Conservation (phyloP, 2,329 filamentous ascomycete species). For the Annulohypoxylon truncatum region DNA sequence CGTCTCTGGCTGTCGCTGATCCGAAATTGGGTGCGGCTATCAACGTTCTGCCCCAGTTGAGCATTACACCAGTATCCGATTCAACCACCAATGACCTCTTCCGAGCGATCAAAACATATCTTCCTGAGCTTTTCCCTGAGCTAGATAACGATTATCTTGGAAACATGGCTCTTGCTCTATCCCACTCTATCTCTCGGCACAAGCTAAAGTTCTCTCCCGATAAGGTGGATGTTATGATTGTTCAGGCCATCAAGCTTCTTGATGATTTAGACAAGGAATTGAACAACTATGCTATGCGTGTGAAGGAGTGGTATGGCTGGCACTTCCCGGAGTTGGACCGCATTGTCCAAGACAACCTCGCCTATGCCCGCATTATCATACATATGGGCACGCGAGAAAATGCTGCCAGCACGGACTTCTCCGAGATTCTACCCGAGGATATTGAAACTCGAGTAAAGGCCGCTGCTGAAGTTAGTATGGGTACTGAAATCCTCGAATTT, state of each 20-base stretch:
- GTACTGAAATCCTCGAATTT: conserved; percentile 92
- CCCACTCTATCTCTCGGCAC: conserved; percentile 95
- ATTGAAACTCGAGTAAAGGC: conserved; percentile 92
- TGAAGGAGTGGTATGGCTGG: conserved; percentile 99
- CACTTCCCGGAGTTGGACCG: conserved; percentile 98
- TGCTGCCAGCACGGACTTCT: conserved; percentile 79
- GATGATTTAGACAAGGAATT: conserved; percentile 99
- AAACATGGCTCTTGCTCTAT: conserved; percentile 95
- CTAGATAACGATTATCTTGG: conserved; percentile 86
- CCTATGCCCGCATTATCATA: conserved; percentile 89
- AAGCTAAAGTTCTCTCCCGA: conserved; percentile 99
- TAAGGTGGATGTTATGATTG: conserved; percentile 99
- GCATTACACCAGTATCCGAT: conserved; percentile 84
- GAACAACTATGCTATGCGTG: conserved; percentile 98
- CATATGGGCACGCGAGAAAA: conserved; percentile 90
- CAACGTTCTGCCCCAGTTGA: conserved; percentile 88
- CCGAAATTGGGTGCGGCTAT: conserved; percentile 92
- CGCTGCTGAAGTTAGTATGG: conserved; percentile 97
- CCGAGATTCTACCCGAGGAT: conserved; percentile 93
- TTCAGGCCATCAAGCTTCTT: conserved; percentile 92
- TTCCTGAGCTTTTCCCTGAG: conserved; percentile 90
- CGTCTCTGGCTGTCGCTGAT: conserved; percentile 92
- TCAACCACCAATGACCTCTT: conserved; percentile 88
- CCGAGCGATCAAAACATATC: conserved; percentile 91
- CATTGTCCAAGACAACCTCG: conserved; percentile 96